These are phyloP conservation scores for Dimocarpus longan DNA, from an alignment of 345 rosid species.

Conservation along the genomic window DNA sequence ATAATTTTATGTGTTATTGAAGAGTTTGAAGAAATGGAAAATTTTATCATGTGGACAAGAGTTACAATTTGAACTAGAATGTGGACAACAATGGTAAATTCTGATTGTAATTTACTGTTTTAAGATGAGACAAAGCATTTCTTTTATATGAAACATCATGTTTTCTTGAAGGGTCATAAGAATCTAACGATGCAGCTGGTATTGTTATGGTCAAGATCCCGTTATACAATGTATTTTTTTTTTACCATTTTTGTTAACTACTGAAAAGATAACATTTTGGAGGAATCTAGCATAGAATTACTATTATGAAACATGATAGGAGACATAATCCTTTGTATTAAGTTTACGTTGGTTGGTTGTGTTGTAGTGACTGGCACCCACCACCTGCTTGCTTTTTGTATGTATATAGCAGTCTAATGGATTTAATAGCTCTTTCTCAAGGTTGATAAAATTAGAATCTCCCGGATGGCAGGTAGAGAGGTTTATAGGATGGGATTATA, in stretches of 20 bases:
- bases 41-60: background rate
- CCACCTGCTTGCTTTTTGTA: constrained; percentile 4
- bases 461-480: background rate
- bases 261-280: too few relatives aligned
- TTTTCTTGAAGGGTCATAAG: background rate
- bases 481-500: background rate
- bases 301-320: background rate
- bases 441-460: background rate
- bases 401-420: background rate
- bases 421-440: background rate
- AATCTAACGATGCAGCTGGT: background rate
- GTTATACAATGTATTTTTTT: background rate
- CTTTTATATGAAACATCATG: background rate
- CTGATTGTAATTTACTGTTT: background rate
- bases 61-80: constrained; percentile 8
- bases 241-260: background rate
- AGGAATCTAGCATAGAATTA: background rate
- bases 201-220: background rate
- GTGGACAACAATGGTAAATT: background rate
- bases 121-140: background rate
- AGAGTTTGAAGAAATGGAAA: background rate
- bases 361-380: constrained; percentile 1
- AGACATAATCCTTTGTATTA: background rate
- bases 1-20: background rate
- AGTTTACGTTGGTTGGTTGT: constrained; percentile 14